Conservation (phyloP, 2,329 filamentous ascomycete species). For the Paracorniculantispora psalliotae region DNA sequence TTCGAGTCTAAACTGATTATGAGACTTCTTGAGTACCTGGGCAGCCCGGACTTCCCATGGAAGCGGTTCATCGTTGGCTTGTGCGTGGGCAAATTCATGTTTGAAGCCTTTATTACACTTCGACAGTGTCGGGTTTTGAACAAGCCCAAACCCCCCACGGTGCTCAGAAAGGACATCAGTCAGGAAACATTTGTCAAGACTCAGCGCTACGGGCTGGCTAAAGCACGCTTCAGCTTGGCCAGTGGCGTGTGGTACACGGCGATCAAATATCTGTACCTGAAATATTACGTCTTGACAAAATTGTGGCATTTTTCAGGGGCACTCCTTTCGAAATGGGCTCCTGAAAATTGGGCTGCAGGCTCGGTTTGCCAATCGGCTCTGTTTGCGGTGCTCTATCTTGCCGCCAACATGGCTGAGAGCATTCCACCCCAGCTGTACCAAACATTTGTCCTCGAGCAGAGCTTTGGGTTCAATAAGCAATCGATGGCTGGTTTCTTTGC, state of each 20-base stretch:
- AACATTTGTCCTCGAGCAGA: constrained; percentile 92
- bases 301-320: constrained; percentile 79
- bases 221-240: constrained; percentile 82
- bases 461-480: constrained; percentile 99
- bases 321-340: constrained; percentile 67
- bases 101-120: constrained; percentile 83
- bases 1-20: too few species aligned
- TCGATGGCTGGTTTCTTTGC: constrained; percentile 81
- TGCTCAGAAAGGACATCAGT: constrained; percentile 81
- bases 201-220: constrained; percentile 92
- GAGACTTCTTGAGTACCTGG: constrained; percentile 78
- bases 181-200: constrained; percentile 90
- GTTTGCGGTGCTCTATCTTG: constrained; percentile 81
- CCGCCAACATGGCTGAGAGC: constrained; percentile 73
- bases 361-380: constrained; percentile 91
- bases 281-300: constrained; percentile 83
- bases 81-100: constrained; percentile 80
- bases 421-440: constrained; percentile 84
- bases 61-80: constrained; percentile 94
- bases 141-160: constrained; percentile 73
- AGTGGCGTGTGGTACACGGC: constrained; percentile 77
- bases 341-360: constrained; percentile 61
- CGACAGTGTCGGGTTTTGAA: constrained; percentile 87
- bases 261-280: constrained; percentile 83
- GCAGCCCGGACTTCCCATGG: constrained; percentile 91